A percentile compares a stretch with the other conserved stretches of the same genome.
phyloP scores from a whole-genome alignment of 768 basidiomycete species.

The Flagelloscypha sp. region DNA sequence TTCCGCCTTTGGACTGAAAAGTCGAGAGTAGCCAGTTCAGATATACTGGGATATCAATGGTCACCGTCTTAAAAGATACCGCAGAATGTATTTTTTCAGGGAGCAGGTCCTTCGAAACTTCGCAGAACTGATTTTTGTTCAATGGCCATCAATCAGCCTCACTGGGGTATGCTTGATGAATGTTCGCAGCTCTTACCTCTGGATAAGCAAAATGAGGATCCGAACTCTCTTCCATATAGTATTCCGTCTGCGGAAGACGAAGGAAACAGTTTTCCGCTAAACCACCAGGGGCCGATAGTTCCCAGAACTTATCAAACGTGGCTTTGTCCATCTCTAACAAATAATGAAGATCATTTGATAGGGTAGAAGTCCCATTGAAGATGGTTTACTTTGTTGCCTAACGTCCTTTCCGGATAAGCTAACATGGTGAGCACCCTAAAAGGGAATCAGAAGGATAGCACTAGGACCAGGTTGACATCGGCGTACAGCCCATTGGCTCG shows the following conservation, averaged over 20 bases:
- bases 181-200: too few relatives aligned
- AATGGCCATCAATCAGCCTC: too few relatives aligned
- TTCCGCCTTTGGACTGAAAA: slow-evolving; percentile 59
- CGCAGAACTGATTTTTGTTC: too few relatives aligned
- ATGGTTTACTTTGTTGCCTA: slow-evolving; percentile 29
- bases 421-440: slow-evolving; percentile 55
- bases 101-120: too few relatives aligned
- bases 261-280: slow-evolving; percentile 38
- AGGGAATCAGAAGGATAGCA: not conserved
- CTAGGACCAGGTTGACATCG: not conserved
- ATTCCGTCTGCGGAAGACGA: slow-evolving; percentile 40
- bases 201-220: slow-evolving; percentile 21
- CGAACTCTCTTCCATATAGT: slow-evolving; percentile 23
- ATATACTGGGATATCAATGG: slow-evolving; percentile 65
- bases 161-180: too few relatives aligned
- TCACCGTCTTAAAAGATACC: slow-evolving; percentile 54
- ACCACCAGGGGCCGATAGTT: slow-evolving; percentile 35
- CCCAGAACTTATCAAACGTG: slow-evolving; percentile 47
- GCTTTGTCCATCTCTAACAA: slow-evolving; percentile 40
- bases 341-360: not conserved
- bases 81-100: slow-evolving; percentile 36
- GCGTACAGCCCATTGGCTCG: slow-evolving; percentile 48
- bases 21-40: slow-evolving; percentile 60
- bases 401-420: slow-evolving; percentile 30
- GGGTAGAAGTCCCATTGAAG: not conserved